Percentiles rank a stretch among this genome's conserved stretches.
Evolutionary conservation across 75 land plant genomes (phyloP).

Genomic region (Selaginella moellendorffii): DNA sequence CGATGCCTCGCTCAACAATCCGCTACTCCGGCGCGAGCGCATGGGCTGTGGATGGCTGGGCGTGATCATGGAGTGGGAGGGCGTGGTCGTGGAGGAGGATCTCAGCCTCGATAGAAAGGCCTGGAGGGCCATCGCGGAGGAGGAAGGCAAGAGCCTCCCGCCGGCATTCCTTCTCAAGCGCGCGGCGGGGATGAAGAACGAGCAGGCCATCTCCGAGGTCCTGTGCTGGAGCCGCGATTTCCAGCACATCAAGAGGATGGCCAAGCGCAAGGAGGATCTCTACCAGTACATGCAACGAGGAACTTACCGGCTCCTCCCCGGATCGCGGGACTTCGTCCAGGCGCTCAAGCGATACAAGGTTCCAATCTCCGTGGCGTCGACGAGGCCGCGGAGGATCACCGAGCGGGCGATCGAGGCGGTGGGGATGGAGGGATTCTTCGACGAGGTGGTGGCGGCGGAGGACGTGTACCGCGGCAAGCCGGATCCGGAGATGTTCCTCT

Average conservation of each 20-base stretch:
- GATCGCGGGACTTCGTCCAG: slow-evolving; percentile 64
- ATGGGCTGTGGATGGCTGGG: slow-evolving; percentile 93
- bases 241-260: slow-evolving; percentile 40
- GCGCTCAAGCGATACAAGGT: slow-evolving; percentile 51
- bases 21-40: slow-evolving; percentile 56
- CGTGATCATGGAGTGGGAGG: slow-evolving; percentile 86
- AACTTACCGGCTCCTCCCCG: slow-evolving; percentile 43
- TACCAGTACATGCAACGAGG: slow-evolving; percentile 62
- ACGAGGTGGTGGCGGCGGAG: slow-evolving; percentile 63
- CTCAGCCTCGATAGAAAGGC: slow-evolving; percentile 56
- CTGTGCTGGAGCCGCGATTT: slow-evolving; percentile 90
- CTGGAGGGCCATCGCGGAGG: slow-evolving; percentile 68
- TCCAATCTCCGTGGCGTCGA: slow-evolving; percentile 85
- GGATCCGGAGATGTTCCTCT: slow-evolving; percentile 95
- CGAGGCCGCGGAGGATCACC: slow-evolving; percentile 45
- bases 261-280: slow-evolving; percentile 64
- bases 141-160: slow-evolving; percentile 76
- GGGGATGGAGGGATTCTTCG: slow-evolving; percentile 54
- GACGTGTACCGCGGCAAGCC: slow-evolving; percentile 94
- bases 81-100: slow-evolving; percentile 79
- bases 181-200: slow-evolving; percentile 92
- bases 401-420: slow-evolving; percentile 53
- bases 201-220: slow-evolving; percentile 87
- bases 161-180: slow-evolving; percentile 51
- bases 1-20: slow-evolving; percentile 56